Percentiles rank a stretch among this genome's conserved stretches.
These are phyloP conservation scores for Sistotremastrum niveocremeum DNA, from an alignment of 768 basidiomycete species.

Conservation along the genomic window DNA sequence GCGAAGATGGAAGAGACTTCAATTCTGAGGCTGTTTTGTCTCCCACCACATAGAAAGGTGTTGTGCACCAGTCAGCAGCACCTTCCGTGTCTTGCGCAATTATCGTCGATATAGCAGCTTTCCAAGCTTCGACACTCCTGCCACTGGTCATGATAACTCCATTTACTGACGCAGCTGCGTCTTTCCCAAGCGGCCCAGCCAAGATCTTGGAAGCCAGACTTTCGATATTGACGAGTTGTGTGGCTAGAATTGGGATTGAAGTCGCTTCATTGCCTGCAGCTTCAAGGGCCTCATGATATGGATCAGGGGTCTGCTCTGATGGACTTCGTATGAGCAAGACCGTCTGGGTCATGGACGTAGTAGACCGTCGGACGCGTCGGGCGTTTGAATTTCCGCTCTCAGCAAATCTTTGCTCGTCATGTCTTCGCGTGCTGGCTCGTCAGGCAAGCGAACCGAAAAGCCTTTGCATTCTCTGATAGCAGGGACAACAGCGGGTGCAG, in stretches of 20 bases:
- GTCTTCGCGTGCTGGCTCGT: slow-evolving; percentile 10
- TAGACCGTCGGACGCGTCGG: slow-evolving; percentile 6
- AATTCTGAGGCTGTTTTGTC: slow-evolving; percentile 38
- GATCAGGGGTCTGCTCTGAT: slow-evolving; percentile 28
- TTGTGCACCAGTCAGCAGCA: slow-evolving; percentile 33
- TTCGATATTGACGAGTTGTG: slow-evolving; percentile 36
- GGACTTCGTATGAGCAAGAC: slow-evolving; percentile 32
- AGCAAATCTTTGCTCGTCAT: neutral
- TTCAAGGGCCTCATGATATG: slow-evolving; percentile 41
- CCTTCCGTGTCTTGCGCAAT: neutral
- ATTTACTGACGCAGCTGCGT: slow-evolving; percentile 12
- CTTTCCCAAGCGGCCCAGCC: slow-evolving; percentile 19
- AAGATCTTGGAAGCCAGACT: slow-evolving; percentile 30
- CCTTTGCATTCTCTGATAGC: slow-evolving; percentile 80
- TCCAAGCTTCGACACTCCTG: slow-evolving; percentile 65
- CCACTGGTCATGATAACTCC: slow-evolving; percentile 75
- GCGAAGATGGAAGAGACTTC: slow-evolving; percentile 15
- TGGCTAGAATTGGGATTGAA: slow-evolving; percentile 66
- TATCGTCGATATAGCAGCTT: slow-evolving; percentile 20
- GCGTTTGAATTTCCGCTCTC: slow-evolving; percentile 8
- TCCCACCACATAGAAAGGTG: slow-evolving; percentile 75
- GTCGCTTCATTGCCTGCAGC: slow-evolving; percentile 40
- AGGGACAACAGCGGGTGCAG: slow-evolving; percentile 81
- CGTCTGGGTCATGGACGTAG: slow-evolving; percentile 9
- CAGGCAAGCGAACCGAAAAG: slow-evolving; percentile 44